phyloP scores from a whole-genome alignment of 352 stramenopile genomes.

The Pythium dissotocum region DNA sequence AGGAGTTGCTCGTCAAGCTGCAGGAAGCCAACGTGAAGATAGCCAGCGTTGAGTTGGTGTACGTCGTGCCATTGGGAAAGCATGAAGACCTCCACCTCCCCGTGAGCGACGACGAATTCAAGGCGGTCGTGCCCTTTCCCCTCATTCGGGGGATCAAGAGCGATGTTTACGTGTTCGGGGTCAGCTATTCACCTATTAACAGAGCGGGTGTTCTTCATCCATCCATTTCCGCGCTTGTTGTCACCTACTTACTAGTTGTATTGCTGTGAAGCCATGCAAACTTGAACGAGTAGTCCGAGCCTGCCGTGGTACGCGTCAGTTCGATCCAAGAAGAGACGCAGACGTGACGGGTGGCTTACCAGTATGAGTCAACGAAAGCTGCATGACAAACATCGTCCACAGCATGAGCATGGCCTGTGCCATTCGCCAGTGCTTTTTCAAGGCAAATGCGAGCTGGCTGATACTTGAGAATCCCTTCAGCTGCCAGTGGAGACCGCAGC shows the following conservation, averaged over 20 bases:
- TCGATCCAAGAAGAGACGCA: background rate
- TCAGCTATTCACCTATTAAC: no score
- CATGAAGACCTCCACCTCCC: no score
- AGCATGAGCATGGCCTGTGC: conserved; percentile 22
- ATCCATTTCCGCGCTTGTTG: no score
- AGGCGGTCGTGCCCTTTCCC: no score
- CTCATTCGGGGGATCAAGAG: no score
- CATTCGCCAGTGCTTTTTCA: conserved; percentile 29
- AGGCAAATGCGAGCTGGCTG: conserved; percentile 33
- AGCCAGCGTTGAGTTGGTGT: background rate
- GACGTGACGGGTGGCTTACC: background rate
- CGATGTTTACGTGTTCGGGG: no score
- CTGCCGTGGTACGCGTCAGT: background rate
- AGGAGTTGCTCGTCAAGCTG: background rate
- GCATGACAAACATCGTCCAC: conserved; percentile 25
- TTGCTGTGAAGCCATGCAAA: background rate
- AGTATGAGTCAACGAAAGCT: conserved; percentile 12
- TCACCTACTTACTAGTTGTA: background rate
- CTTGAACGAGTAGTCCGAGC: background rate
- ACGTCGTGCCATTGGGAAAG: background rate
- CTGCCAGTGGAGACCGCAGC: background rate
- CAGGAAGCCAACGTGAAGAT: background rate
- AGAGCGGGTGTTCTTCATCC: no score
- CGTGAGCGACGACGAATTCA: no score
- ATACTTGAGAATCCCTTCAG: conserved; percentile 5